Evolutionary conservation across 192 early-diverging fungal genomes (phyloP), one percentile per base, ranked within the genome.

Genomic region (Umbelopsis sp.): DNA sequence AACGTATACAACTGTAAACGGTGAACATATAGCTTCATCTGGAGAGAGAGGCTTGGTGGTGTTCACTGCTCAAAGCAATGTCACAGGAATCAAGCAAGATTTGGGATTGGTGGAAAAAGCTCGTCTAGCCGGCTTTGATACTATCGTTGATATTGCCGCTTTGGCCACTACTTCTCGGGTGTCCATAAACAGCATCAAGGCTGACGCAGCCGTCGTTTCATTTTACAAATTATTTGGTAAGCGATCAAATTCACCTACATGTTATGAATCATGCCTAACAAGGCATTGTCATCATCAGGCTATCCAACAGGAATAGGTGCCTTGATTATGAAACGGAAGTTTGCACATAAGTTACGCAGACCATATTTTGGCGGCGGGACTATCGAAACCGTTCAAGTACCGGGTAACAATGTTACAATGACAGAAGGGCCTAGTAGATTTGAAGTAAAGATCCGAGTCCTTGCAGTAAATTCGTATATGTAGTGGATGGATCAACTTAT

Each of bases 211-310:
- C 30, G 33, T 61, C 3, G 30, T 61, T 37, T 61, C 55, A 25
- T 61, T 61, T 30, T 61, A 61, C 30, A 61, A 61, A 35, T 16
- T 61, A 12, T 61, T 61, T 61, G 55, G 55, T 61, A 18, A 35
- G 25, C 30, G 25, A 16, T 25, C 27, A 35, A 15, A 61, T 4
- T 33, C 12, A 25, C 25, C 16, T 61, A 25, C 30, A 30, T n/a
- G 25, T n/a, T 16, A 13, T n/a, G 3, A 12, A 3, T 7, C 12
- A 4, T 13, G 7, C 27, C 30, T 61, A 16, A 61, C 25, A 2
- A 35, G 27, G 13, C 30, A 4, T 11, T 11, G 2, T 1, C 10
- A 52, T 10, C 7, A 52, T 35, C 16, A 61, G 55, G 55, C 1
- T 61, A 61, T 35, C 55, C 55, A 13, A 61, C 30, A 4, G 55